Percentiles rank a stretch among this genome's conserved stretches.
phyloP scores from a whole-genome alignment of 495 filamentous ascomycete genomes.

The Physcia stellaris region DNA sequence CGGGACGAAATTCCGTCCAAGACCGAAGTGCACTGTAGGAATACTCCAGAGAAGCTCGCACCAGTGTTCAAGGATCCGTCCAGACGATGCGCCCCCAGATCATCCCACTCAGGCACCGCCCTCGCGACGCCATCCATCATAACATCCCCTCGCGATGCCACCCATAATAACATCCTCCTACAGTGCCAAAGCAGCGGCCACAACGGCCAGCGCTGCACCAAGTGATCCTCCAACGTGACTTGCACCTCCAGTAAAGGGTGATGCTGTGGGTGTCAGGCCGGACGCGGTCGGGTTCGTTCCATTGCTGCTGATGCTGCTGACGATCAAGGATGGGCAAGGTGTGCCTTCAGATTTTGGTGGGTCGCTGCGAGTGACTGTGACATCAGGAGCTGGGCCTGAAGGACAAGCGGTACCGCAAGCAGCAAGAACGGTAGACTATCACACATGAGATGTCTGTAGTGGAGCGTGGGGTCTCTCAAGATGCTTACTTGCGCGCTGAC shows the following conservation, averaged over 20 bases:
- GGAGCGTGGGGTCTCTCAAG: not conserved
- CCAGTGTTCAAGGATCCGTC: not conserved
- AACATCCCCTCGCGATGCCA: not conserved
- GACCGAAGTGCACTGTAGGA: not conserved
- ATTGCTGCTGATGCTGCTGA: conserved; percentile 11
- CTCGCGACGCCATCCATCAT: not conserved
- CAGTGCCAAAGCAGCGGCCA: conserved; percentile 7
- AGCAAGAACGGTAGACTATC: conserved; percentile 12
- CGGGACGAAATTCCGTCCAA: too few relatives aligned
- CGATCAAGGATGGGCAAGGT: conserved; percentile 15
- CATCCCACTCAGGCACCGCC: not conserved
- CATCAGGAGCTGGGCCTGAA: conserved; percentile 9
- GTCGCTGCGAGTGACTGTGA: conserved; percentile 12
- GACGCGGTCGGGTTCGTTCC: conserved; percentile 6
- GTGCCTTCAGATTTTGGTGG: conserved; percentile 8
- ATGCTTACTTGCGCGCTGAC: conserved; percentile 8
- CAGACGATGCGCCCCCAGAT: not conserved
- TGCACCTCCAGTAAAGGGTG: conserved; percentile 14
- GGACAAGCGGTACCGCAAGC: conserved; percentile 16
- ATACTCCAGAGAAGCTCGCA: not conserved
- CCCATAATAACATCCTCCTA: too few relatives aligned
- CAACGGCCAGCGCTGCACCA: conserved; percentile 5
- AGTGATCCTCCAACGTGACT: conserved; percentile 11
- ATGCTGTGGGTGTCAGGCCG: conserved; percentile 6
- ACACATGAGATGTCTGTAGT: not conserved